Conservation (phyloP, 768 basidiomycete species). For the Collybia nuda region DNA sequence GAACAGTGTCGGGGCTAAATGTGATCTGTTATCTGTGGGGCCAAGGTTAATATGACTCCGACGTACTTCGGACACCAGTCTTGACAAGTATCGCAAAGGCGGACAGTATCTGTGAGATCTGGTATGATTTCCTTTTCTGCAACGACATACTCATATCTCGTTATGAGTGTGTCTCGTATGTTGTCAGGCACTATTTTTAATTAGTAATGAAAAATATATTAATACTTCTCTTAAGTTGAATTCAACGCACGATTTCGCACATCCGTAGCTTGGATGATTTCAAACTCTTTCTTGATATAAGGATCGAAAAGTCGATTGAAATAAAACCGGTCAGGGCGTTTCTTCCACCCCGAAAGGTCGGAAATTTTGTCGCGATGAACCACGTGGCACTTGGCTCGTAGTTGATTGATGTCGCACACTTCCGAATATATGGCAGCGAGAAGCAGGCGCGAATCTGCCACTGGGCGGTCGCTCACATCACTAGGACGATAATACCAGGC, state of each 20-base stretch:
- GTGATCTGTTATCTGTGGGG: slow-evolving; percentile 9
- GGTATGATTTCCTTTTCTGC: slow-evolving; percentile 92
- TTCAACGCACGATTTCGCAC: slow-evolving; percentile 80
- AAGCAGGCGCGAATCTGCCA: slow-evolving; percentile 88
- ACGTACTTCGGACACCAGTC: slow-evolving; percentile 89
- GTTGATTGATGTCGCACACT: slow-evolving; percentile 91
- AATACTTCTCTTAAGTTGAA: slow-evolving; percentile 18
- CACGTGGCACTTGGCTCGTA: slow-evolving; percentile 92
- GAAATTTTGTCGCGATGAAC: slow-evolving; percentile 94
- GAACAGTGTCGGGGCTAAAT: slow-evolving; percentile 77
- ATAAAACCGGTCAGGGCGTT: slow-evolving; percentile 92
- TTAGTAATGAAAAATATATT: slow-evolving; percentile 16
- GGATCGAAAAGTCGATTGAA: slow-evolving; percentile 95
- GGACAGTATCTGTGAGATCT: slow-evolving; percentile 83
- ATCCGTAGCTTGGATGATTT: slow-evolving; percentile 84
- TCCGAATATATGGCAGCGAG: slow-evolving; percentile 97
- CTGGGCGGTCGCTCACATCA: slow-evolving; percentile 91
- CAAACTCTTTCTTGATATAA: slow-evolving; percentile 97
- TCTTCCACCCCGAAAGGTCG: slow-evolving; percentile 92
- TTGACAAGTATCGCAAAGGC: slow-evolving; percentile 82
- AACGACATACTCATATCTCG: slow-evolving; percentile 92
- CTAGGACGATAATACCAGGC: slow-evolving; percentile 97
- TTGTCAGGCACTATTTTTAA: slow-evolving; percentile 66
- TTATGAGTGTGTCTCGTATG: slow-evolving; percentile 73
- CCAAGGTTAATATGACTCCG: slow-evolving; percentile 11